Evolutionary conservation across 169 alveolate genomes (phyloP).

Genomic region (Cryptosporidium viatorum): DNA sequence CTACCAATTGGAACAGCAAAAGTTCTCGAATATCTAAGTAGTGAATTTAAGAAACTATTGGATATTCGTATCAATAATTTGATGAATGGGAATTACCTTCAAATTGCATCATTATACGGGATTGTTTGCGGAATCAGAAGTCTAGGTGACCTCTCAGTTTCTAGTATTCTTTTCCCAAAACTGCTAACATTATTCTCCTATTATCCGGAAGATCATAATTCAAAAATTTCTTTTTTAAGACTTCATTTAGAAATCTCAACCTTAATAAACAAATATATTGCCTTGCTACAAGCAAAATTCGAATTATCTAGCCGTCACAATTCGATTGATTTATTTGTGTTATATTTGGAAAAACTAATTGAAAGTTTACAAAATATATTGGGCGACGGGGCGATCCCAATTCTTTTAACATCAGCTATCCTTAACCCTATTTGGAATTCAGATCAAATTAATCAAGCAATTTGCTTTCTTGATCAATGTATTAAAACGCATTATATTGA

Average conservation of each 20-base stretch:
- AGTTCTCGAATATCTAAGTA: not conserved
- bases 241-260: constrained; percentile 21
- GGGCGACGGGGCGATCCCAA: constrained; percentile 61
- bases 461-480: constrained; percentile 56
- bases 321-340: not conserved
- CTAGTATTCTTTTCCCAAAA: constrained; percentile 27
- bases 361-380: constrained; percentile 21
- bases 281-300: not conserved
- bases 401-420: not conserved
- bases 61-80: constrained; percentile 6
- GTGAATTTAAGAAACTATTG: constrained; percentile 9
- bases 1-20: constrained; percentile 41
- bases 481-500: constrained; percentile 16
- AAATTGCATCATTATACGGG: constrained; percentile 64
- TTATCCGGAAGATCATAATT: constrained; percentile 4
- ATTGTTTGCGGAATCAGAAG: constrained; percentile 68
- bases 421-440: not conserved
- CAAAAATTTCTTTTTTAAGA: constrained; percentile 7
- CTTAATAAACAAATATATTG: not conserved
- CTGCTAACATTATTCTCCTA: constrained; percentile 17
- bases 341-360: constrained; percentile 35
- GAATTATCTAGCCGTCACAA: not conserved
- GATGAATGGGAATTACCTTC: constrained; percentile 24
- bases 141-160: constrained; percentile 35
- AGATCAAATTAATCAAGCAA: not conserved